Conservation (phyloP, 192 early-diverging fungal genomes). For the Linnemannia zychae region DNA sequence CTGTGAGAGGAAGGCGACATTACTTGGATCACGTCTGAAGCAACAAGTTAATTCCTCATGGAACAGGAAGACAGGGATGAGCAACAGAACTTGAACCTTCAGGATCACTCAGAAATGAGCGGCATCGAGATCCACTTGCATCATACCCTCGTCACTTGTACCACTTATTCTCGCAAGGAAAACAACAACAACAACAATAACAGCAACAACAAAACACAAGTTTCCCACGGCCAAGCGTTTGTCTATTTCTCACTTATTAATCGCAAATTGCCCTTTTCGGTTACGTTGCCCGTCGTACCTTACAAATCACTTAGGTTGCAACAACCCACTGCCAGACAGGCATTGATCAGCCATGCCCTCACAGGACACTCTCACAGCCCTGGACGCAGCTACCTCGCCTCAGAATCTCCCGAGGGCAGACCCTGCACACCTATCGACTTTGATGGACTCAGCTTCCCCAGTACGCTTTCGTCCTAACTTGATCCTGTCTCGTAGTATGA, state of each 20-base stretch:
- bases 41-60: neutral
- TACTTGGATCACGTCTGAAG: neutral
- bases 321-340: conserved; percentile 20
- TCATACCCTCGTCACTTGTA: neutral
- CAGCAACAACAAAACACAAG: neutral
- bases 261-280: neutral
- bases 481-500: neutral
- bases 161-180: neutral
- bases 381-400: conserved; percentile 10
- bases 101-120: neutral
- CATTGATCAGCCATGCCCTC: conserved; percentile 25
- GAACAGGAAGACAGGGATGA: neutral
- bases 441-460: conserved; percentile 86
- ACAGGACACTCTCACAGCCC: conserved; percentile 24
- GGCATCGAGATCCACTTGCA: neutral
- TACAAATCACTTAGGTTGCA: neutral
- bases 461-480: conserved; percentile 63
- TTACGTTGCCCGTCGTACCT: no score
- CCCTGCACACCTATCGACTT: conserved; percentile 67
- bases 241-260: neutral
- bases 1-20: neutral
- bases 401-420: conserved; percentile 28
- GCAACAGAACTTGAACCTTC: neutral
- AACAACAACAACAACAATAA: neutral
- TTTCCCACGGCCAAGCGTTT: conserved; percentile 21